phyloP scores from a whole-genome alignment of 2,329 filamentous ascomycete genomes.

The Elsinoe batatas region DNA sequence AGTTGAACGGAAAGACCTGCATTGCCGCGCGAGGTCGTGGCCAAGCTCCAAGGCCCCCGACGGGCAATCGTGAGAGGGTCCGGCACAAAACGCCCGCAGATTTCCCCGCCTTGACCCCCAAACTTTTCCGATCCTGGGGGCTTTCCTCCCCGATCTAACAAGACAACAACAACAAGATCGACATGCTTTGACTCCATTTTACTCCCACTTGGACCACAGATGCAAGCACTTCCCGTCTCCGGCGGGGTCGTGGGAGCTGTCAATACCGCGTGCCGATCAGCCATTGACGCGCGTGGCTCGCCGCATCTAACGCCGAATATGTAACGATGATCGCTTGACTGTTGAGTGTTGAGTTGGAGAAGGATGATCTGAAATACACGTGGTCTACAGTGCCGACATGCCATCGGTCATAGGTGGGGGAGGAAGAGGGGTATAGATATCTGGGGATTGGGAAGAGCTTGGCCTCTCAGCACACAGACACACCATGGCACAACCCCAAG shows the following conservation, averaged over 20 bases:
- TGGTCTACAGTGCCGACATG: not conserved
- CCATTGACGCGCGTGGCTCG: slow-evolving; percentile 9
- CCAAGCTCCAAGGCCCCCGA: not conserved
- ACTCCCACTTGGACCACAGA: not conserved
- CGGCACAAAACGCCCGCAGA: not conserved
- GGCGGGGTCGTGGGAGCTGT: not conserved
- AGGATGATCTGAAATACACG: not conserved
- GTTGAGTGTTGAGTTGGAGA: not conserved
- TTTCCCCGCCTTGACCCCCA: slow-evolving; percentile 1
- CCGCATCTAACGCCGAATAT: not conserved
- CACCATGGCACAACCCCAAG: slow-evolving; percentile 34
- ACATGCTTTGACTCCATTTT: not conserved
- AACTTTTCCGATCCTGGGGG: slow-evolving; percentile 5
- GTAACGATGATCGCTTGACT: slow-evolving; percentile 4
- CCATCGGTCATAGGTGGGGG: not conserved
- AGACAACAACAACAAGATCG: not conserved
- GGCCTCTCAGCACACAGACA: not conserved
- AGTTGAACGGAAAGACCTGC: not conserved
- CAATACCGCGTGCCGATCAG: slow-evolving; percentile 5
- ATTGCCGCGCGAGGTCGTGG: not conserved
- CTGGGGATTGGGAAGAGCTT: not conserved
- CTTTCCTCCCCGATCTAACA: slow-evolving; percentile 7
- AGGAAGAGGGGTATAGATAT: not conserved
- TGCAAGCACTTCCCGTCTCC: slow-evolving; percentile 3
- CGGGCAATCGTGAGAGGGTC: not conserved